Evolutionary conservation across 1,284 basidiomycete species (phyloP), one percentile per base, ranked within the genome.

Genomic region (Cryptococcus floricola): DNA sequence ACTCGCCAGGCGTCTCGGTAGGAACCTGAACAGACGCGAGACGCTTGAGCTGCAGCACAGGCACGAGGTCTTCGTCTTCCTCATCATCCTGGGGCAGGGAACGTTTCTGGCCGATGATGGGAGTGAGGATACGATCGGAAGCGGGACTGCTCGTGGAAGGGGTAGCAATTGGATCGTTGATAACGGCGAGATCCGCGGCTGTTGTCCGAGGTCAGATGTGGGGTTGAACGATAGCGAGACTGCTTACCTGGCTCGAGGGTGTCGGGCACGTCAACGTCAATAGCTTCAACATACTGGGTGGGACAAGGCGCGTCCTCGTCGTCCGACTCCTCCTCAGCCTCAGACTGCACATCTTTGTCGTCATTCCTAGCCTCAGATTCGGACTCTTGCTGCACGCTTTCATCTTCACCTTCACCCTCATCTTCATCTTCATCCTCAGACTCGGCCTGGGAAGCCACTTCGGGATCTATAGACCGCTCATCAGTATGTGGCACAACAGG

Each of bases 31-130:
- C 31, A 34, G 31, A 34, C 31, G 31, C 10, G 31, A 34, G 31
- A 8, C 31, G 31, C 31, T 34, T 6, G 31, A 34, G 31, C 10
- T 34, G 31, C 7, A 34, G 31, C 31, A 34, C 31, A 34, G 31
- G 31, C 31, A 34, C 31, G 31, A 34, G 31, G 31, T 34, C 31
- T 34, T 34, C 7, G 31, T 34, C 31, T 34, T 34, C 31, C 7
- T 34, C 31, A 34, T 34, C 31, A 7, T 61, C 60, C 13, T 46
- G 50, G 8, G 60, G 57, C 13, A 58, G 49, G n/a, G 51, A 38
- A 37, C 60, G 51, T 34, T 58, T 61, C 39, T 44, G 52, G 12
- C 46, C 28, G 25, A 14, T 51, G 25, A 14, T 13, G 10, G 54
- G 57, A 10, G 57, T 58, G 39, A 57, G 14, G n/a, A 50, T 51